A percentile compares a stretch with the other conserved stretches of the same genome.
phyloP scores from a whole-genome alignment of 225 moss, liverwort and hornwort species.

The Antitrichia curtipendula region DNA sequence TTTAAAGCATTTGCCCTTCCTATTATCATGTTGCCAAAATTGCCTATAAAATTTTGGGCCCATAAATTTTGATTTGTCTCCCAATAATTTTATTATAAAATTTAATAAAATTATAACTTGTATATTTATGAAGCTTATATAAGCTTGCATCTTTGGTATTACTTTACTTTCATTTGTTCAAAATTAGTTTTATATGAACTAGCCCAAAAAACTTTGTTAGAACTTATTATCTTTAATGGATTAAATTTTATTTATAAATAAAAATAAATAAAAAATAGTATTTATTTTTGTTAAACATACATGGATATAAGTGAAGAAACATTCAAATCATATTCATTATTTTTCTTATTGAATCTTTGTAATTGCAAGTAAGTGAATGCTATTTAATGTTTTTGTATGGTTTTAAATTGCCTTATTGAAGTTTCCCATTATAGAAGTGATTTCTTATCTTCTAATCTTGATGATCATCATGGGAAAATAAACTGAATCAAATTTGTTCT shows the following conservation, averaged over 20 bases:
- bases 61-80: no score
- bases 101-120: not conserved
- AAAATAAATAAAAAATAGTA: not conserved
- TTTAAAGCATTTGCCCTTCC: no score
- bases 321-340: not conserved
- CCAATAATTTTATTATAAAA: no score
- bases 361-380: not conserved
- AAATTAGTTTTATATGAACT: not conserved
- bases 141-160: not conserved
- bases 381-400: not conserved
- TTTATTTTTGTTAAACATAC: not conserved
- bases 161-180: not conserved
- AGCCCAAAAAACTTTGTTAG: rapidly evolving
- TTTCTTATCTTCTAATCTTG: not conserved
- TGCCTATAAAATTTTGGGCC: no score
- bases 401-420: not conserved
- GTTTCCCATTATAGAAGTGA: no score
- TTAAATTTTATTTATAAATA: not conserved
- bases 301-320: not conserved
- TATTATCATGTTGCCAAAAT: no score
- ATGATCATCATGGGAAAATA: not conserved
- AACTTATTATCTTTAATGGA: not conserved
- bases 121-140: not conserved
- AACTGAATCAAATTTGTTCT: not conserved
- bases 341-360: not conserved